Conservation (phyloP, 176 grass and related monocot genomes). For the Rhynchospora pubera region DNA sequence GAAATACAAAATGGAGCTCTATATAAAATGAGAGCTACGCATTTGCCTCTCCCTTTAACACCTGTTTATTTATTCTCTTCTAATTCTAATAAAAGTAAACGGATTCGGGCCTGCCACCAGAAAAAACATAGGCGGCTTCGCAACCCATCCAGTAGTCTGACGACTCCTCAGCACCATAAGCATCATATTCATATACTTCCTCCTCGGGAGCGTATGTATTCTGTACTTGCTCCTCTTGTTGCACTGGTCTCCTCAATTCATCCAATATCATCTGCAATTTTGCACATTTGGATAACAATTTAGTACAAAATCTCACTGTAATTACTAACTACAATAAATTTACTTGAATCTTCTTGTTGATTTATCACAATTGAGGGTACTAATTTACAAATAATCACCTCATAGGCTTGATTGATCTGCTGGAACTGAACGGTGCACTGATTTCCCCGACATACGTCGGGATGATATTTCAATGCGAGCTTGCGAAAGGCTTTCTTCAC, state of each 20-base stretch:
- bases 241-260: constrained; percentile 6
- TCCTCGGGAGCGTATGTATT: background rate
- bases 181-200: constrained; percentile 12
- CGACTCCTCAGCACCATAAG: background rate
- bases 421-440: constrained; percentile 33
- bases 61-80: background rate
- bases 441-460: constrained; percentile 38
- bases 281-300: background rate
- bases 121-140: constrained; percentile 17
- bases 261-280: constrained; percentile 20
- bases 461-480: constrained; percentile 40
- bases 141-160: constrained; percentile 5
- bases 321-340: background rate
- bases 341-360: background rate
- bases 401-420: constrained; percentile 38
- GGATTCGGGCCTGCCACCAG: background rate
- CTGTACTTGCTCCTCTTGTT: background rate
- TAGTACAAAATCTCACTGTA: background rate
- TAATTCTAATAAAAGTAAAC: constrained; percentile 8
- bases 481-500: constrained; percentile 41
- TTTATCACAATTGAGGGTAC: background rate
- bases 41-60: background rate
- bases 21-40: background rate
- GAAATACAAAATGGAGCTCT: constrained; percentile 2
- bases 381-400: constrained; percentile 23